Percentiles rank a stretch among this genome's conserved stretches.
Conservation (phyloP, 768 basidiomycete genomes). For the Punctularia strigosozonata region DNA sequence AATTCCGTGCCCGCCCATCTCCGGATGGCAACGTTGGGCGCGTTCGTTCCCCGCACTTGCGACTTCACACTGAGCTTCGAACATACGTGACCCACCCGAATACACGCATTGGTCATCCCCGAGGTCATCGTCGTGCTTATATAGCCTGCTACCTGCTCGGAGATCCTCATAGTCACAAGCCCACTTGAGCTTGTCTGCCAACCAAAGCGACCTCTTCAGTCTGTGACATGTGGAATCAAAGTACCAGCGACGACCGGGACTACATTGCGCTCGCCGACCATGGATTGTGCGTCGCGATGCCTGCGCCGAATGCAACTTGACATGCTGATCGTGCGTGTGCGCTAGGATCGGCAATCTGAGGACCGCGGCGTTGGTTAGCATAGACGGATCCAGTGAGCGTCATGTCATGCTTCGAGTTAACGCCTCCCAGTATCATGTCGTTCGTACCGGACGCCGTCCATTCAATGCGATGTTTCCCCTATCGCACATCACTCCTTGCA, state of each 20-base stretch:
- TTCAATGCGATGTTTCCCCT: not conserved
- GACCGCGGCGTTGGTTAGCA: constrained; percentile 60
- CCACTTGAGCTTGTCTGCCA: too few relatives aligned
- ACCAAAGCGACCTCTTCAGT: too few relatives aligned
- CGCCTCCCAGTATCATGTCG: constrained; percentile 46
- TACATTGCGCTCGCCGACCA: constrained; percentile 74
- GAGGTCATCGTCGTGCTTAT: too few relatives aligned
- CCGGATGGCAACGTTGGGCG: too few relatives aligned
- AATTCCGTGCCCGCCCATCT: too few relatives aligned
- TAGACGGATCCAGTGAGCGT: not conserved
- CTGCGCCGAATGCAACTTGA: not conserved
- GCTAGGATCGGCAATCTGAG: constrained; percentile 71
- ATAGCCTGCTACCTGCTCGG: too few relatives aligned
- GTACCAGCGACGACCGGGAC: constrained; percentile 42
- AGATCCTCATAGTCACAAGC: too few relatives aligned
- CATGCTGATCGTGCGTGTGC: constrained; percentile 1
- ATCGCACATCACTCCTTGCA: constrained; percentile 1
- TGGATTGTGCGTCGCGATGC: constrained; percentile 44
- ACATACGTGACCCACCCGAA: too few relatives aligned
- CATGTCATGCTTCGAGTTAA: constrained; percentile 1
- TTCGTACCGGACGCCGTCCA: constrained; percentile 44
- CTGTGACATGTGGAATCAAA: too few relatives aligned
- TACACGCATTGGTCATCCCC: too few relatives aligned
- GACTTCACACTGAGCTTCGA: too few relatives aligned
- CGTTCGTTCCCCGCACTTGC: too few relatives aligned